Evolutionary conservation across 371 early-diverging fungal species (phyloP).

Genomic region (Amoeboaphelidium occidentale): DNA sequence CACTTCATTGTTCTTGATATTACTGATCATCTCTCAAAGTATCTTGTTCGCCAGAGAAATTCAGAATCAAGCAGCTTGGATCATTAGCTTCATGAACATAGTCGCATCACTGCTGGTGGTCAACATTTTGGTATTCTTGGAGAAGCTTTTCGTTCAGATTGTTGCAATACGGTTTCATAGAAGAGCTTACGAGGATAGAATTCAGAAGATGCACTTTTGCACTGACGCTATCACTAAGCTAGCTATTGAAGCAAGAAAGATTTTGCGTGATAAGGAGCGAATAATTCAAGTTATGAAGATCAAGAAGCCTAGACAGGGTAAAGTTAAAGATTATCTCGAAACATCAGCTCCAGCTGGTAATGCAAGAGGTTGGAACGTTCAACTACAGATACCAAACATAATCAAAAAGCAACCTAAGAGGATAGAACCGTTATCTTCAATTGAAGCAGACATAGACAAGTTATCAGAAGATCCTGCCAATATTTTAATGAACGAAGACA

Average conservation of each 20-base stretch:
- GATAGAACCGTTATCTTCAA: neutral
- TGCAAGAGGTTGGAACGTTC: neutral
- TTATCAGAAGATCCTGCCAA: too few species aligned
- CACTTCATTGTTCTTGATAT: neutral
- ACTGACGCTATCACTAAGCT: neutral
- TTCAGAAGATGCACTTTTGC: neutral
- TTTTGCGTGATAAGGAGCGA: neutral
- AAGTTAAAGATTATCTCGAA: neutral
- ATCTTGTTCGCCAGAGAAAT: constrained; percentile 1
- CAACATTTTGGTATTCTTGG: constrained; percentile 4
- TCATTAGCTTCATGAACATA: neutral
- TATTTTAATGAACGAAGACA: too few species aligned
- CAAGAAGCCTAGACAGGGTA: neutral
- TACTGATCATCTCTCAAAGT: neutral
- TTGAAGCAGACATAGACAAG: neutral
- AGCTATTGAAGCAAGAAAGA: neutral
- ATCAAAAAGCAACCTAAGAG: neutral
- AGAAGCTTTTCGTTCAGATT: constrained; percentile 13
- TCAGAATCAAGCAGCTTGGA: constrained; percentile 1
- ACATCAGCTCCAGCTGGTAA: neutral
- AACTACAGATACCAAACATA: neutral
- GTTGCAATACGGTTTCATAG: constrained; percentile 18
- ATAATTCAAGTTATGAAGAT: neutral
- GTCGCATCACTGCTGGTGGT: constrained; percentile 2
- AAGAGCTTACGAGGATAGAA: neutral